Conservation (phyloP, 352 stramenopile genomes). For the Phytophthora tubulina region DNA sequence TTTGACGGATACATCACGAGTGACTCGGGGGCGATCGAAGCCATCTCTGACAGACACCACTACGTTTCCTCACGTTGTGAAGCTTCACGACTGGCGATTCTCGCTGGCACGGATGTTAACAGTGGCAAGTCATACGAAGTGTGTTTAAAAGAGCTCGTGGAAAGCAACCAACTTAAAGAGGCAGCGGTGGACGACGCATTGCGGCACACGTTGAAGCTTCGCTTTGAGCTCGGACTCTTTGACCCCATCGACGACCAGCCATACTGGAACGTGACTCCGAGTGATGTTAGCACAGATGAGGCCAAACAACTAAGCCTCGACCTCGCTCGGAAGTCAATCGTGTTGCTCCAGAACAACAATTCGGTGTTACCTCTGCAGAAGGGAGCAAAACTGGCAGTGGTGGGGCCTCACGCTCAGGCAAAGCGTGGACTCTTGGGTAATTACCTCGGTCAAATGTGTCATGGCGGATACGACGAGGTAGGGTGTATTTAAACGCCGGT, state of each 20-base stretch:
- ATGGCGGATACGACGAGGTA: conserved; percentile 58
- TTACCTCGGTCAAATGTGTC: conserved; percentile 83
- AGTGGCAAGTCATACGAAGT: conserved; percentile 74
- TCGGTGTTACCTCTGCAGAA: conserved; percentile 63
- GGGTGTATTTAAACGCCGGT: conserved; percentile 64
- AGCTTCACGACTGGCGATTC: conserved; percentile 53
- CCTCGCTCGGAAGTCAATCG: conserved; percentile 78
- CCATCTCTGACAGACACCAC: conserved; percentile 75
- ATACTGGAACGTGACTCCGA: conserved; percentile 67
- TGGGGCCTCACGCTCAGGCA: conserved; percentile 74
- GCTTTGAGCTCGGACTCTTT: conserved; percentile 83
- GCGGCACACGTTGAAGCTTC: conserved; percentile 70
- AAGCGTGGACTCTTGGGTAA: conserved; percentile 67
- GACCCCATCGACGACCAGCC: conserved; percentile 66
- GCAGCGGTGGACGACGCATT: conserved; percentile 63
- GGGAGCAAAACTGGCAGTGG: conserved; percentile 53
- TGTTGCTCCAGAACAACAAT: conserved; percentile 91
- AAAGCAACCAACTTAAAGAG: conserved; percentile 51
- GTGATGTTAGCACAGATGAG: conserved; percentile 65
- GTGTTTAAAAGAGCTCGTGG: conserved; percentile 66
- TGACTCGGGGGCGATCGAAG: conserved; percentile 90
- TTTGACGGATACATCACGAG: conserved; percentile 94
- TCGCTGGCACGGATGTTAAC: conserved; percentile 86
- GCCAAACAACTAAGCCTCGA: conserved; percentile 65
- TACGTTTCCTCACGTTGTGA: conserved; percentile 72